Evolutionary conservation across 805 yeast genomes (phyloP), one percentile per base, ranked within the genome.

Genomic region (Myxozyma vanderwaltii): DNA sequence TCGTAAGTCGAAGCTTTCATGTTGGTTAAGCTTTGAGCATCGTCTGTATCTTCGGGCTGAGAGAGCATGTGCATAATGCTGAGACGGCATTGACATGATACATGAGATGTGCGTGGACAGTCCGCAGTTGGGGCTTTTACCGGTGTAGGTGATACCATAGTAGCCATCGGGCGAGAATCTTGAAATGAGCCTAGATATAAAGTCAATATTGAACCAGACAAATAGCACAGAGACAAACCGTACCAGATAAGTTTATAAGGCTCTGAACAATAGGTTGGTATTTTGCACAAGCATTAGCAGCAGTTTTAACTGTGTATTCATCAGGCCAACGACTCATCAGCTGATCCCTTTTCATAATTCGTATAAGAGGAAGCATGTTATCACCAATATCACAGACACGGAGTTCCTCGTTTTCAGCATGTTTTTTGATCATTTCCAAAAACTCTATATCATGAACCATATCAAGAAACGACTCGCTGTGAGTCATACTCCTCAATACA

Each of bases 291-390:
- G 33, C 31, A 26, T 39, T n/a, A 15, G 39, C 35, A 26, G 53
- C 53, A 7, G 27, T 23, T 26, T 24, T 38, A 1, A 50, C 33
- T 4, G 33, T 31, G 19, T 50, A 50, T 24, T 50, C 35, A 27
- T 38, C 53, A 4, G 53, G 6, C 53, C 53, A 50, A 17, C 46
- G 46, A 13, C 46, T 38, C 23, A 21, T 39, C 46, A 50, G 38
- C 26, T 50, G 53, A 38, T 50, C 53, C 15, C 35, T 23, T 17
- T 24, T 38, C 3, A 50, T 15, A 21, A 50, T 21, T 13, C 53
- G 44, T 13, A 50, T 36, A 10, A 50, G 45, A 4, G 44, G 44
- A 12, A 50, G 23, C 13, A 36, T 21, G 4, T 4, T 13, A 33
- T 47, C 51, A 17, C 51, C 40, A 31, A 47, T 13, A 15, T 21